Evolutionary conservation across 176 grass and related monocot genomes (phyloP), one percentile per base, ranked within the genome.

Genomic region (Chloris gayana): DNA sequence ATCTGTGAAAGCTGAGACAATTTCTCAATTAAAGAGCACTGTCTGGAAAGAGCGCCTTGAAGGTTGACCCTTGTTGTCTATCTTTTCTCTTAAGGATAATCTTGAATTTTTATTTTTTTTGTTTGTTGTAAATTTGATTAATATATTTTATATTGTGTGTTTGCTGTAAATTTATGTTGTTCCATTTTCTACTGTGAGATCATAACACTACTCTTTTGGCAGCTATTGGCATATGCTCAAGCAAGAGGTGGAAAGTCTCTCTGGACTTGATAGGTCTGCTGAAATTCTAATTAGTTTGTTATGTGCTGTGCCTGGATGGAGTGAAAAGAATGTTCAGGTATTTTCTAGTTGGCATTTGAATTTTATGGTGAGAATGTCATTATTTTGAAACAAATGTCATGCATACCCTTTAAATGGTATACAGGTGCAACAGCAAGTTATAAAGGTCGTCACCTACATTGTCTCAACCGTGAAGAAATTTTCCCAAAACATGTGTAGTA

Each of bases 1-100:
- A 67, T 12, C 86, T 70, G 69, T 99, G 59, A 99, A 99, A 86
- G 53, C 69, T 14, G 96, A 99, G 61, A 93, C 58, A 72, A 88
- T 95, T 78, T 82, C 90, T 66, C 92, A 99, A 68, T 65, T 99
- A 66, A 99, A 99, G 84, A 99, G 96, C 82, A 76, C 81, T 77
- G 82, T 95, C 80, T 99, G 96, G 96, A 99, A 99, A 85, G 96
- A 99, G 77, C 86, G 96, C 3, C 87, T 99, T 79, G 96, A 99
- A 99, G 96, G 96, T 99, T 75, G 71, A 71, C 38, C 47, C 39
- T 9, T 86, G 32, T 24, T 50, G 1, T 56, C 10, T 65, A 37
- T 78, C 62, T 67, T 79, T 25, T 75, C n/a, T n/a, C n/a, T n/a
- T n/a, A n/a, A n/a, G n/a, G n/a, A n/a, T n/a, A n/a, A n/a, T n/a